Evolutionary conservation across 768 basidiomycete genomes (phyloP), one percentile per base, ranked within the genome.

Genomic region (Paxillus rubicundulus): DNA sequence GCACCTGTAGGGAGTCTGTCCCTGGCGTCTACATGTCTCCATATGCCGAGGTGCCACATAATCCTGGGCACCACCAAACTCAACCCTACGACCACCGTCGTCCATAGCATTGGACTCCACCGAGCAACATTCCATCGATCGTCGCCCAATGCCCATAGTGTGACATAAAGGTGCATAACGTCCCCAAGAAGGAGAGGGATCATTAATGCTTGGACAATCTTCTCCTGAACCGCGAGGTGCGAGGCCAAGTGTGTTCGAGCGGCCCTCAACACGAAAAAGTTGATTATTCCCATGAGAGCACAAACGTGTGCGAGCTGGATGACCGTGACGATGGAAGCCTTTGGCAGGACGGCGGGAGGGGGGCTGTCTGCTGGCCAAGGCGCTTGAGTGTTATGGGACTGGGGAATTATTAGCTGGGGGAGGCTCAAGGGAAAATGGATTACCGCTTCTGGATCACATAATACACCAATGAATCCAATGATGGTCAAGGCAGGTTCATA

Each of bases 241-340:
- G 69, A 66, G 27, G 74, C 74, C 45, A 91, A 74, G 64, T 90
- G 79, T 41, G 69, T 79, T 46, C 86, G 82, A 30, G 77, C 76
- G 9, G 85, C 76, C 17, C 77, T 74, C 49, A 91, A 77, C 42
- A 89, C 68, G 66, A 83, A 89, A 52, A 82, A 60, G 62, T 89
- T 90, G 52, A 90, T 63, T 51, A 87, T 61, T 12, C 89, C 89
- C 57, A 90, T 67, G 24, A 91, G 81, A 37, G 81, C 86, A 59
- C 87, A 88, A 46, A 87, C 87, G 58, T 90, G 85, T 2, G 84
- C 87, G 48, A 91, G 84, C 62, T 91, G 89, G 42, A 86, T 69
- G 54, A 87, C 72, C 1, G 86, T 87, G 45, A 90, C 85, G 20
- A 81, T 66, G 12, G 87, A 83, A 1, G 88, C 87, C 32, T 62